Percentiles rank a stretch among this genome's conserved stretches.
Evolutionary conservation across 768 basidiomycete species (phyloP).

Genomic region (Dioszegia crocea): DNA sequence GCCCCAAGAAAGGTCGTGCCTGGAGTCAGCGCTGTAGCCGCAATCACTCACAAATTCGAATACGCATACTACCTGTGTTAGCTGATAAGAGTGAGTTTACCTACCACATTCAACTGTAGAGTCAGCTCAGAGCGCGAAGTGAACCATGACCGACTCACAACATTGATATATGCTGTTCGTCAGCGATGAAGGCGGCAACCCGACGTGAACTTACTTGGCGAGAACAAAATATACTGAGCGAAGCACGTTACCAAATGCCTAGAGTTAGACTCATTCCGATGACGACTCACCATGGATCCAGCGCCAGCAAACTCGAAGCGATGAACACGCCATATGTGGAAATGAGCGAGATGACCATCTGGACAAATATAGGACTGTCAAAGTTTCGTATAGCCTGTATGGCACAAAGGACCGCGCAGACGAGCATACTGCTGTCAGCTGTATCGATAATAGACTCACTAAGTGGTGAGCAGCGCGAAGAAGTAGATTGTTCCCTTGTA

Average conservation of each 20-base stretch:
- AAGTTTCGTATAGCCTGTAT: slow-evolving; percentile 66
- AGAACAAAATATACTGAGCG: slow-evolving; percentile 77
- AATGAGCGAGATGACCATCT: slow-evolving; percentile 78
- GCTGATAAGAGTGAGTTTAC: slow-evolving; percentile 2
- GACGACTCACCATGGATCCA: slow-evolving; percentile 73
- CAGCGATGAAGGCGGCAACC: neutral
- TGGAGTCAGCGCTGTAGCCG: neutral
- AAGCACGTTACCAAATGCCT: slow-evolving; percentile 86
- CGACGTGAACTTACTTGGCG: slow-evolving; percentile 53
- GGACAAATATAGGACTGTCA: slow-evolving; percentile 59
- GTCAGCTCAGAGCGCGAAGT: slow-evolving; percentile 55
- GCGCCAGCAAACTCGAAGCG: slow-evolving; percentile 69
- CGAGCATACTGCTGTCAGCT: slow-evolving; percentile 55
- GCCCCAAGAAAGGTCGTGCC: slow-evolving; percentile 58
- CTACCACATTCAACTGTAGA: slow-evolving; percentile 31
- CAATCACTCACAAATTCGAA: slow-evolving; percentile 36
- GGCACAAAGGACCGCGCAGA: slow-evolving; percentile 75
- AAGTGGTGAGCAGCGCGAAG: slow-evolving; percentile 72
- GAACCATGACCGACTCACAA: slow-evolving; percentile 69
- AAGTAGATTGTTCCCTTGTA: slow-evolving; percentile 73
- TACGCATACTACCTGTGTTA: slow-evolving; percentile 38
- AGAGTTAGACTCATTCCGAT: neutral
- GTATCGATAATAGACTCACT: slow-evolving; percentile 46
- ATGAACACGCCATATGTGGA: slow-evolving; percentile 81
- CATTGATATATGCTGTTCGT: slow-evolving; percentile 37